These are phyloP conservation scores for Trypanosoma rangeli DNA, from an alignment of 208 protist species.

Conservation along the genomic window DNA sequence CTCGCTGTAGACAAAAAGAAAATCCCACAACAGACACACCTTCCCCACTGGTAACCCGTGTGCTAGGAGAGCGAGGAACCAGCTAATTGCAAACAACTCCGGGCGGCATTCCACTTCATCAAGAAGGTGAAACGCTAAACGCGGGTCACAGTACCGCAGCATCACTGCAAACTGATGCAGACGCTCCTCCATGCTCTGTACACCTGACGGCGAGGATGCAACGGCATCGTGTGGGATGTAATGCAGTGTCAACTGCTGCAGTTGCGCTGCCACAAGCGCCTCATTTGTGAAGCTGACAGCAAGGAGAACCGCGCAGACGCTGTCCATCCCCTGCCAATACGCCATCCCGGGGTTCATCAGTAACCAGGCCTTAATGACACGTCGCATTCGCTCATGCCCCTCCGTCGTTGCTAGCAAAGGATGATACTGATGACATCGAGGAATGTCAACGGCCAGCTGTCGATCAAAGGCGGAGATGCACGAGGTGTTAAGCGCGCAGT, in stretches of 20 bases:
- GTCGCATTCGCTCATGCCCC: conserved; percentile 71
- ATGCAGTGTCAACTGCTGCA: conserved; percentile 75
- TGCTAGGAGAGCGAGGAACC: conserved; percentile 92
- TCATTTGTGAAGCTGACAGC: conserved; percentile 62
- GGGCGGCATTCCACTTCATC: conserved; percentile 73
- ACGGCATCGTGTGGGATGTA: conserved; percentile 82
- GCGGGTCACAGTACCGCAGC: conserved; percentile 87
- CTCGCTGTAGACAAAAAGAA: conserved; percentile 56
- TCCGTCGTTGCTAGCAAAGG: conserved; percentile 65
- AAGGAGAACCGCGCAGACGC: conserved; percentile 88
- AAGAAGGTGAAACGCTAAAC: conserved; percentile 88
- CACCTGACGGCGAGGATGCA: conserved; percentile 1
- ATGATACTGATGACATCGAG: conserved; percentile 95
- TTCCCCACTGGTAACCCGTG: conserved; percentile 89
- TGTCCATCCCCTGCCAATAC: conserved; percentile 96
- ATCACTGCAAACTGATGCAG: conserved; percentile 62
- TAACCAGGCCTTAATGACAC: conserved; percentile 87
- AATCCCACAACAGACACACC: conserved; percentile 92
- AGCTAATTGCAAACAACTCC: conserved; percentile 95
- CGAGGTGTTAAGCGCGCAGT: conserved; percentile 25
- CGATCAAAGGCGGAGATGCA: conserved; percentile 47
- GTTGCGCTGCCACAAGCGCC: conserved; percentile 72
- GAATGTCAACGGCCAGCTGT: conserved; percentile 94
- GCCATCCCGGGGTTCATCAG: conserved; percentile 37
- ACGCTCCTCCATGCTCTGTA: conserved; percentile 59